phyloP scores from a whole-genome alignment of 2,329 filamentous ascomycete genomes.

The Nannizzia gypsea region DNA sequence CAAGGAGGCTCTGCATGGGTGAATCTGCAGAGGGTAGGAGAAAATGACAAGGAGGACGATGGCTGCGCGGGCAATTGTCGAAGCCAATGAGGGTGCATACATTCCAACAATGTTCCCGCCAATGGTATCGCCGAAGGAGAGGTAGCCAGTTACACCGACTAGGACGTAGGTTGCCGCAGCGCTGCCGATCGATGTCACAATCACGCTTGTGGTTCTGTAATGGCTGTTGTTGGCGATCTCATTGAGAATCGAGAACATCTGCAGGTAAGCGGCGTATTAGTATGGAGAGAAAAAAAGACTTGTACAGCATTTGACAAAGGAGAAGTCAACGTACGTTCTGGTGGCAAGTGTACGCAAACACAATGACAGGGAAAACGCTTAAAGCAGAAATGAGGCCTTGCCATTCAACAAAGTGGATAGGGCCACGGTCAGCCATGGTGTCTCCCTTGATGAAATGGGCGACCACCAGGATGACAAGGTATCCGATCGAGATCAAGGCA shows the following conservation, averaged over 20 bases:
- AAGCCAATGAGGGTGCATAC: slow-evolving; percentile 67
- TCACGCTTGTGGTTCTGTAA: slow-evolving; percentile 63
- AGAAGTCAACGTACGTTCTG: slow-evolving; percentile 60
- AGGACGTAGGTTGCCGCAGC: slow-evolving; percentile 80
- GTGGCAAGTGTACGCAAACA: slow-evolving; percentile 99
- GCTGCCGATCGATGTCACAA: slow-evolving; percentile 72
- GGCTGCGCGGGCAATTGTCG: slow-evolving; percentile 85
- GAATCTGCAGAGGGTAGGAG: slow-evolving; percentile 87
- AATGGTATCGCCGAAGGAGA: slow-evolving; percentile 86
- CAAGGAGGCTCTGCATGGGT: slow-evolving; percentile 88
- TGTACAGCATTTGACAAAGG: background rate
- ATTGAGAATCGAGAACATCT: slow-evolving; percentile 99
- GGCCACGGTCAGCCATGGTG: slow-evolving; percentile 58
- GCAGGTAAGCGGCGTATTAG: background rate
- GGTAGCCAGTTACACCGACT: slow-evolving; percentile 87
- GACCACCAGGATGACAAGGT: slow-evolving; percentile 82
- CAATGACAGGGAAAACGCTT: slow-evolving; percentile 82
- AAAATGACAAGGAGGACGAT: slow-evolving; percentile 96
- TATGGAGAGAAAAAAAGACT: background rate
- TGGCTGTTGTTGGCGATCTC: slow-evolving; percentile 81
- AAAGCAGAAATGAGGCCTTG: slow-evolving; percentile 66
- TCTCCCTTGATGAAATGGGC: slow-evolving; percentile 79
- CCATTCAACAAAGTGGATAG: slow-evolving; percentile 66
- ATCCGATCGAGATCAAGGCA: slow-evolving; percentile 84
- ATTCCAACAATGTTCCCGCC: slow-evolving; percentile 88